Percentiles rank a stretch among this genome's conserved stretches.
Conservation (phyloP, 768 basidiomycete species). For the Porpolomopsis calyptriformis region DNA sequence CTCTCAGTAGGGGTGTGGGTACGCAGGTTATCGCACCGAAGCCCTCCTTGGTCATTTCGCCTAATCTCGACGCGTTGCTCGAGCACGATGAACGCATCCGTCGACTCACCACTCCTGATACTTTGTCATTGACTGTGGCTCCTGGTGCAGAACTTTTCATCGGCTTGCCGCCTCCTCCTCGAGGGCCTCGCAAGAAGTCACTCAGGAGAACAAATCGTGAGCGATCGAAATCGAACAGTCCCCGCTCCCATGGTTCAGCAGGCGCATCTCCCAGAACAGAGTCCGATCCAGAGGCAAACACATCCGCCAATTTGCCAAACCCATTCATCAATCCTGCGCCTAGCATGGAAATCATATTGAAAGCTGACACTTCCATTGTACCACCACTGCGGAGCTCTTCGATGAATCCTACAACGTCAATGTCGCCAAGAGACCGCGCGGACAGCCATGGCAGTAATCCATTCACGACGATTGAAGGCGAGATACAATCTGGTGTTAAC, state of each 20-base stretch:
- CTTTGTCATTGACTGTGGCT: slow-evolving; percentile 3
- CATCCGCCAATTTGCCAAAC: slow-evolving; percentile 20
- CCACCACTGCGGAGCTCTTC: not conserved
- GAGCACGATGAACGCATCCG: slow-evolving; percentile 29
- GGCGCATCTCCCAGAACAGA: not conserved
- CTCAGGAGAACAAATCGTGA: slow-evolving; percentile 12
- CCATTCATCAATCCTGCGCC: slow-evolving; percentile 41
- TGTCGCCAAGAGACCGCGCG: not conserved
- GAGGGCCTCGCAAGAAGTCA: slow-evolving; percentile 14
- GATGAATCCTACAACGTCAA: not conserved
- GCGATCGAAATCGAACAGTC: not conserved
- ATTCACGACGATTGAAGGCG: not conserved
- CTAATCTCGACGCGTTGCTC: slow-evolving; percentile 48
- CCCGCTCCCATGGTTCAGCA: not conserved
- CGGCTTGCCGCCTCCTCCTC: slow-evolving; percentile 46
- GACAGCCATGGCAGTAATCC: not conserved
- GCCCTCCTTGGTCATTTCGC: slow-evolving; percentile 39
- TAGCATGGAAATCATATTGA: slow-evolving; percentile 20
- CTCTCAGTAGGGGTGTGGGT: not conserved
- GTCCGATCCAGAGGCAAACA: slow-evolving; percentile 8
- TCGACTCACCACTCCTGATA: not conserved
- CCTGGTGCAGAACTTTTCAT: slow-evolving; percentile 22
- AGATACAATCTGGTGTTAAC: not conserved
- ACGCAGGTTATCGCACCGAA: slow-evolving; percentile 1
- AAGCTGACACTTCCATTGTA: slow-evolving; percentile 3